A percentile compares a stretch with the other conserved stretches of the same genome.
Evolutionary conservation across 495 filamentous ascomycete genomes (phyloP).

Genomic region (Xylaria acuta): DNA sequence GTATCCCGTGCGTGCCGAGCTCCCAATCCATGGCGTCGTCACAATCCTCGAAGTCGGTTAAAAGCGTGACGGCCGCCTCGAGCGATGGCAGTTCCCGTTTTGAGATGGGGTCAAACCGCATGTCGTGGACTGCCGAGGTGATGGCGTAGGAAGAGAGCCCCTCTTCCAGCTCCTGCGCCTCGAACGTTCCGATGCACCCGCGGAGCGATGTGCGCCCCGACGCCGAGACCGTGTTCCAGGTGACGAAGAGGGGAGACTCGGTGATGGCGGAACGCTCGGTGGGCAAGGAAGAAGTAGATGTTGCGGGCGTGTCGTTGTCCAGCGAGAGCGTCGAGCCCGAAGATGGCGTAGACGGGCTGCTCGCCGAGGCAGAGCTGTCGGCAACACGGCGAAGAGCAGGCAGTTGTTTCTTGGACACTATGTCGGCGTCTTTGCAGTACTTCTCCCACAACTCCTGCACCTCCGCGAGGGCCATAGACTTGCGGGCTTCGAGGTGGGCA

Average conservation of each 20-base stretch:
- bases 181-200: slow-evolving; percentile 97
- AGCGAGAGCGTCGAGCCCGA: slow-evolving; percentile 42
- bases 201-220: slow-evolving; percentile 71
- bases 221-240: slow-evolving; percentile 81
- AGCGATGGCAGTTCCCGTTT: slow-evolving; percentile 70
- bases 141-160: slow-evolving; percentile 84
- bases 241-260: slow-evolving; percentile 83
- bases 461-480: slow-evolving; percentile 60
- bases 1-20: slow-evolving; percentile 82
- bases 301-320: slow-evolving; percentile 36
- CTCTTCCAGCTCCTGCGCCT: slow-evolving; percentile 71
- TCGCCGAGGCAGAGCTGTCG: slow-evolving; percentile 38
- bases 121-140: slow-evolving; percentile 88
- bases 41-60: slow-evolving; percentile 78
- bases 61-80: slow-evolving; percentile 73
- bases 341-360: slow-evolving; percentile 41
- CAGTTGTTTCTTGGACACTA: slow-evolving; percentile 41
- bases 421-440: slow-evolving; percentile 46
- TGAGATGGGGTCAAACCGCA: slow-evolving; percentile 79
- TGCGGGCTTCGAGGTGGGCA: slow-evolving; percentile 53
- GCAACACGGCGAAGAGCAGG: slow-evolving; percentile 49
- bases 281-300: slow-evolving; percentile 36
- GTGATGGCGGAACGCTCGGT: slow-evolving; percentile 33
- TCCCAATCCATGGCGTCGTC: slow-evolving; percentile 81
- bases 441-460: slow-evolving; percentile 76